Evolutionary conservation across 2,329 filamentous ascomycete genomes (phyloP).

Genomic region (Ascomycota sp.): DNA sequence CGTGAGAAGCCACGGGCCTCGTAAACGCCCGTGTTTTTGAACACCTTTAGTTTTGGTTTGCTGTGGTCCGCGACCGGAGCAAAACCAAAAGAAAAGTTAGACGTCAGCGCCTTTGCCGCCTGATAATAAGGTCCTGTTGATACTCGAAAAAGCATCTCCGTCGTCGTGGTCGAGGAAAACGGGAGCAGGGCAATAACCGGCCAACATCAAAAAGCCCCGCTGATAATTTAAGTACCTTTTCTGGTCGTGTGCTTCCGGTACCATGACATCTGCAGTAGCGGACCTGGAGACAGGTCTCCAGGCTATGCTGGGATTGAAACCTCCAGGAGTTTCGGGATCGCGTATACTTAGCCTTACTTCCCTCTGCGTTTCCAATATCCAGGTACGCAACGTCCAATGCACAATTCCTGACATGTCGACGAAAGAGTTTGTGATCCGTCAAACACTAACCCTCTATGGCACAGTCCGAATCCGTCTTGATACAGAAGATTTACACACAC

Average conservation of each 20-base stretch:
- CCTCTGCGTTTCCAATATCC: conserved; percentile 71
- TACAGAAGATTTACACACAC: conserved; percentile 90
- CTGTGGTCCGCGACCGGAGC: too few species aligned
- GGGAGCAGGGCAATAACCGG: too few species aligned
- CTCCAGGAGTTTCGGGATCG: conserved; percentile 80
- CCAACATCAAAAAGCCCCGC: too few species aligned
- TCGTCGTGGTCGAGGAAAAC: too few species aligned
- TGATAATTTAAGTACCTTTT: too few species aligned
- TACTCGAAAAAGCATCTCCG: too few species aligned
- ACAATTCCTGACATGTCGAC: background rate
- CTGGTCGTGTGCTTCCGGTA: conserved; percentile 1
- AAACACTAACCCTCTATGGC: background rate
- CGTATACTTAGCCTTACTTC: conserved; percentile 74
- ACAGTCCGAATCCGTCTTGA: conserved; percentile 79
- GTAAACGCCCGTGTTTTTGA: too few species aligned
- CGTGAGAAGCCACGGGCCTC: too few species aligned
- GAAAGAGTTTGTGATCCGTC: background rate
- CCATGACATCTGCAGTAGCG: conserved; percentile 64
- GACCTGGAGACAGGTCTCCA: conserved; percentile 79
- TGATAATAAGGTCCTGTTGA: too few species aligned
- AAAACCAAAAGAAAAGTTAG: too few species aligned
- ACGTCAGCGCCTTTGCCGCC: too few species aligned
- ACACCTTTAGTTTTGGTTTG: too few species aligned
- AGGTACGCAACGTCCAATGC: conserved; percentile 34
- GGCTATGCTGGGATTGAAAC: conserved; percentile 76